phyloP scores from a whole-genome alignment of 306 rosid species.

The Potentilla sterilis region DNA sequence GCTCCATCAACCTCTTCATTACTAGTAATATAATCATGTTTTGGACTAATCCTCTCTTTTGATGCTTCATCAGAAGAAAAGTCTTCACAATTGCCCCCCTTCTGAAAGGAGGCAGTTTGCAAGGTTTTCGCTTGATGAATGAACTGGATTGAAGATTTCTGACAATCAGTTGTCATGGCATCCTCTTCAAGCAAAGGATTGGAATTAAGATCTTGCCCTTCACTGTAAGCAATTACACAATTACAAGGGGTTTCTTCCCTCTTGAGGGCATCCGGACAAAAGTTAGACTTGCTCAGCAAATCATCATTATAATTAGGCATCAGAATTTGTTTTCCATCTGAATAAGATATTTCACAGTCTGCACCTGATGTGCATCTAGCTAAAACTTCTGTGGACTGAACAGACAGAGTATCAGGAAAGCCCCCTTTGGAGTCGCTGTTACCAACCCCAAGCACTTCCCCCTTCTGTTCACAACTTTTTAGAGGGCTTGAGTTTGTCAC shows the following conservation, averaged over 20 bases:
- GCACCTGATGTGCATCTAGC: constrained; percentile 20
- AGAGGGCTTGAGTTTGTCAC: constrained; percentile 13
- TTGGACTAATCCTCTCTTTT: constrained; percentile 18
- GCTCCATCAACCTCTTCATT: constrained; percentile 36
- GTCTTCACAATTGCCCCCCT: constrained; percentile 43
- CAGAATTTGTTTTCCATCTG: constrained; percentile 29
- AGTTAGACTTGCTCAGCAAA: constrained; percentile 29
- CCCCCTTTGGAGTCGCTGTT: constrained; percentile 29
- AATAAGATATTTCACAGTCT: constrained; percentile 34
- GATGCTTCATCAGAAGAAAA: constrained; percentile 29
- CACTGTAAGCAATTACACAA: constrained; percentile 29
- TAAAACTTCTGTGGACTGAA: constrained; percentile 22
- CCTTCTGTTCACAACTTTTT: constrained; percentile 28
- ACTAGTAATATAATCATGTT: constrained; percentile 24
- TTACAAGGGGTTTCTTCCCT: constrained; percentile 22
- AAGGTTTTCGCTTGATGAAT: constrained; percentile 27
- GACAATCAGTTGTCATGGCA: constrained; percentile 13
- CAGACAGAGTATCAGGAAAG: constrained; percentile 26
- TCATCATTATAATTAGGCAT: constrained; percentile 30
- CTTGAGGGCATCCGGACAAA: background rate
- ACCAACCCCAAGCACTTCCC: constrained; percentile 31
- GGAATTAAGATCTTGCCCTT: constrained; percentile 30
- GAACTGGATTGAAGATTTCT: constrained; percentile 34
- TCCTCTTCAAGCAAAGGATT: constrained; percentile 26
- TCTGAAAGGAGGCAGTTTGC: constrained; percentile 31